Evolutionary conservation across 345 rosid species (phyloP).

Genomic region (Eucalyptus sp.): DNA sequence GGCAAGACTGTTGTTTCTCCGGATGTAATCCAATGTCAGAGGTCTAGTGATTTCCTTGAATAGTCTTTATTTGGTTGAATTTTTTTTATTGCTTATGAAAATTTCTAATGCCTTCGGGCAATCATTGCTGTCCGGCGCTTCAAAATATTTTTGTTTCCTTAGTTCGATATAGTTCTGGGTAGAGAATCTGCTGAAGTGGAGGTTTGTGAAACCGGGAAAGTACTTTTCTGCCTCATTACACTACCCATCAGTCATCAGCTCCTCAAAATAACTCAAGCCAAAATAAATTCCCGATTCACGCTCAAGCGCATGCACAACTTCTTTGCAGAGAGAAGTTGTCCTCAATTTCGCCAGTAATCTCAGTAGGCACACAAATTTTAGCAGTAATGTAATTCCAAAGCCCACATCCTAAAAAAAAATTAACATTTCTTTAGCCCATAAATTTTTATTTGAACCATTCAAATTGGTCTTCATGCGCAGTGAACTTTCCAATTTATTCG

Average conservation of each 20-base stretch:
- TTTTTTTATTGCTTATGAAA: conserved; percentile 17
- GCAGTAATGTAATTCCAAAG: not conserved
- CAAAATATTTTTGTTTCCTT: conserved; percentile 27
- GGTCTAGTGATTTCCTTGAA: conserved; percentile 23
- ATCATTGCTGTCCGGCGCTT: not conserved
- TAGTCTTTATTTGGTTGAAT: conserved; percentile 6
- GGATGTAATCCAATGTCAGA: conserved; percentile 13
- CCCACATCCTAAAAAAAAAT: not conserved
- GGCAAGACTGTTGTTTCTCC: not conserved
- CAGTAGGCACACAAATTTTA: not conserved
- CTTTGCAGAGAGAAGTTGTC: not conserved
- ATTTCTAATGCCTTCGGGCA: conserved; percentile 38
- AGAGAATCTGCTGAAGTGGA: conserved; percentile 25
- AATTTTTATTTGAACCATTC: not conserved
- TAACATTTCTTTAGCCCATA: not conserved
- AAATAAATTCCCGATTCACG: conserved; percentile 18
- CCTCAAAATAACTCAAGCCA: conserved; percentile 19
- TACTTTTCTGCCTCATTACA: conserved; percentile 50
- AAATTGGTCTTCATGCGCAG: not conserved
- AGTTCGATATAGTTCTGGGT: conserved; percentile 44
- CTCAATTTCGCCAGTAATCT: not conserved
- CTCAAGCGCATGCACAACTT: conserved; percentile 7
- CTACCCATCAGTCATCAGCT: conserved; percentile 12
- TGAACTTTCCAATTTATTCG: not conserved
- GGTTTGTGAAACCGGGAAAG: conserved; percentile 40